A percentile compares a stretch with the other conserved stretches of the same genome.
These are phyloP conservation scores for Podospora pseudoanserina DNA, from an alignment of 495 filamentous ascomycete genomes.

Conservation along the genomic window DNA sequence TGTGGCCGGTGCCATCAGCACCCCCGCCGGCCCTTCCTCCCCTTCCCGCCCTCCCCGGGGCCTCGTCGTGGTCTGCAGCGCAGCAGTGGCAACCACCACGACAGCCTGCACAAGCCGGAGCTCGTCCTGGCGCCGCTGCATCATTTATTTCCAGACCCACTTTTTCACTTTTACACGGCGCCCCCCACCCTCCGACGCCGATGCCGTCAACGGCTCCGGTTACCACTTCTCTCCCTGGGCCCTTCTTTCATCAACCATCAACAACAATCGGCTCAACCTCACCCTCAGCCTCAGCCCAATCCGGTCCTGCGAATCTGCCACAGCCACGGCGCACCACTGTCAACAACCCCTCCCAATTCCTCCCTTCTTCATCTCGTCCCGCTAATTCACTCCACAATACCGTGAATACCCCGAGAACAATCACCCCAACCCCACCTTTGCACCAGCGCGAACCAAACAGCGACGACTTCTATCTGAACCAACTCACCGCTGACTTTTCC, in stretches of 20 bases:
- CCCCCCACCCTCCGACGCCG: conserved; percentile 10
- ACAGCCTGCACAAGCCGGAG: background rate
- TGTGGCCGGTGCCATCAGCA: background rate
- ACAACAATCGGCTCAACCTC: background rate
- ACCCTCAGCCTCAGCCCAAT: too few species aligned
- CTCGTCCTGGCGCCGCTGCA: background rate
- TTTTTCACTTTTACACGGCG: conserved; percentile 5
- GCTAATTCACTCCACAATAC: background rate
- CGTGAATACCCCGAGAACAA: background rate
- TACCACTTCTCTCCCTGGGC: background rate
- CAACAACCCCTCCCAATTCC: background rate
- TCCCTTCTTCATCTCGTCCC: background rate
- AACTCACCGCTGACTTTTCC: conserved; percentile 34
- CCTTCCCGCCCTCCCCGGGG: background rate
- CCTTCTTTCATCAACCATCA: background rate
- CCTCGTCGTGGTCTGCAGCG: background rate
- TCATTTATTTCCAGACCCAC: conserved; percentile 7
- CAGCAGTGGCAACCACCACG: background rate
- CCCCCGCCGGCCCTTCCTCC: background rate
- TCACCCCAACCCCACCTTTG: background rate
- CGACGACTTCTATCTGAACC: conserved; percentile 32
- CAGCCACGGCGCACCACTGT: background rate
- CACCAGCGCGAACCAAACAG: conserved; percentile 18
- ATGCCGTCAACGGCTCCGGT: background rate
- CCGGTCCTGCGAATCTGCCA: background rate